Base-by-base conservation (phyloP, 768 basidiomycete species). In the Russula sp. region DNA sequence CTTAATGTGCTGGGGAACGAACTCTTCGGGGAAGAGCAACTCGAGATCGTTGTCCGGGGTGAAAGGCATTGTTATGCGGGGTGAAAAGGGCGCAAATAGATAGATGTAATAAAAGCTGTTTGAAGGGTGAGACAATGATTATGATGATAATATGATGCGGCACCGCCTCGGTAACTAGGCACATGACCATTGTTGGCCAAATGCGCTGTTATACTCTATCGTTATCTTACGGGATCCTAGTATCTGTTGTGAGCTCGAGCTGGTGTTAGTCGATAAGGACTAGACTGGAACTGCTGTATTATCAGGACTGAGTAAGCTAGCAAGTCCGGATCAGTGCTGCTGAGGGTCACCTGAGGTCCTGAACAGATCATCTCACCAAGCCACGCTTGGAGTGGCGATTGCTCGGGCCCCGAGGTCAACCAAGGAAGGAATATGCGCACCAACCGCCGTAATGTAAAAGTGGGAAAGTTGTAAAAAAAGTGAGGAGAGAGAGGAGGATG, bases 1-100 rank as follows among this genome's bases (percentile, higher is more conserved):
- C 61, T 79, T 79, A 68, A 94, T 83, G 32, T 87, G 81, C 1
- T 71, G 65, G 0, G 92, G 86, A 69, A 96, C 89, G 74, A 90
- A 79, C 58, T 83, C 81, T 36, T 85, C 76, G 32, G 87, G 77
- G 76, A 95, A 95, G 67, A 92, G 79, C 57, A 96, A 84, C 71
- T 94, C 88, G 69, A 94, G 87, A 55, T 76, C 71, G 46, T 78
- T 69, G 74, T 92, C 86, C 46, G 86, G 80, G 5, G 85, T 86
- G 77, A 86, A 81, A 58, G 77, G 66, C 77, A 77, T 77, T 1
- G 7, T 20, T 2, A 13, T 9, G 4, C 22, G 14, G 1, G 16
- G 48, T 64, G 57, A 28, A 32, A 5, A 6, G 50, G 30, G 8
- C 26, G 11, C 5, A 9, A 30, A 26, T 18, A 4, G 20, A n/a